Evolutionary conservation across 768 basidiomycete genomes (phyloP), one percentile per base, ranked within the genome.

Genomic region (Leccinum variicolor): DNA sequence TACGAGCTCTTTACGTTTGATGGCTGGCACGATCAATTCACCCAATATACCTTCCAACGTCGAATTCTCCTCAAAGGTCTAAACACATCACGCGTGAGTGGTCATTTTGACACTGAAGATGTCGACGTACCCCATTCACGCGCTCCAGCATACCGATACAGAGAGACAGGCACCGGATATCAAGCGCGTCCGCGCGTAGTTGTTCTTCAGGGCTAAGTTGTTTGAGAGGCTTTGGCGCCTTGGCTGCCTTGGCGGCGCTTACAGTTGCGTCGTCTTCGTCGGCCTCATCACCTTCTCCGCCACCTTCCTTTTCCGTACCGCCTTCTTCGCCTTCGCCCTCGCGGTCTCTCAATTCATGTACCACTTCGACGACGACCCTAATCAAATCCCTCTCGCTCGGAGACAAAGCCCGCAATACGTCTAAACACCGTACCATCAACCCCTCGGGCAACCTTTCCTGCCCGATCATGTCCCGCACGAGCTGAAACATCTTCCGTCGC

Each of bases 1-100:
- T 2, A 59, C 58, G 6, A 90, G 79, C 63, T 96, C 93, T 73
- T 95, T 95, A 53, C 92, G 84, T 67, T 88, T 86, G 46, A 98
- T 91, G 5, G 92, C 85, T 3, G 96, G 96, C 31, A 97, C 84
- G 66, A 98, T 92, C 17, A 99, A 77, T 64, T 98, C 93, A 10
- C 90, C 77, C 70, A 84, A 68, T 21, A 80, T 71, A 26, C 90
- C 89, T 58, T 85, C 83, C 57, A 90, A 72, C 4, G 83, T 86
- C 7, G 86, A 84, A 66, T 89, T 87, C 58, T 89, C 86, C 61
- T 85, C 81, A 53, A 83, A 82, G 1, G 79, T 81, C 81, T 82
- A 54, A 25, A 34, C 1, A 13, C 5, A 3, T 5, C 25, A 17
- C 21, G 1, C 10, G 0, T 66, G 13, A 68, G 52, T 33, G 10